Percentiles rank a stretch among this genome's conserved stretches.
phyloP scores from a whole-genome alignment of 805 yeast genomes.

The Cyberlindnera lachancei region DNA sequence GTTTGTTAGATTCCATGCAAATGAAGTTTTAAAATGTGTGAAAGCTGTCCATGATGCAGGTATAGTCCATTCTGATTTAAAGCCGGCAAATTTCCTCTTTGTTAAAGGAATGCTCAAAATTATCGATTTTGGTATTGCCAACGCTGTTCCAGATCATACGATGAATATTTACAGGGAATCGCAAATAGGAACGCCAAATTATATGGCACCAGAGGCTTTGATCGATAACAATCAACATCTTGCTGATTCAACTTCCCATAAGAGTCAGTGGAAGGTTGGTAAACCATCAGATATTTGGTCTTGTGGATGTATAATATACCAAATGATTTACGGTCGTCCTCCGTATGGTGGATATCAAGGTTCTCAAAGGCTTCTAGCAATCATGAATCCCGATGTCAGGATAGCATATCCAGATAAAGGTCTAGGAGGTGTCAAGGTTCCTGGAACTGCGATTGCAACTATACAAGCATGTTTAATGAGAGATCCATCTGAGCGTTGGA shows the following conservation, averaged over 20 bases:
- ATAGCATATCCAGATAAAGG: slow-evolving; percentile 61
- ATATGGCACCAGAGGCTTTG: slow-evolving; percentile 96
- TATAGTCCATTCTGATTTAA: slow-evolving; percentile 76
- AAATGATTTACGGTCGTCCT: slow-evolving; percentile 89
- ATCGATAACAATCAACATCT: slow-evolving; percentile 42
- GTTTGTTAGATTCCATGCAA: slow-evolving; percentile 72
- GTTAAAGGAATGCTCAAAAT: slow-evolving; percentile 81
- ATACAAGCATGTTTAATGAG: slow-evolving; percentile 67
- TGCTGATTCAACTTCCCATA: slow-evolving; percentile 18
- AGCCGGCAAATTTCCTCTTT: slow-evolving; percentile 65
- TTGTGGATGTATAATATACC: slow-evolving; percentile 92
- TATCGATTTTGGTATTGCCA: slow-evolving; percentile 95
- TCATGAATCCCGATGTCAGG: slow-evolving; percentile 74
- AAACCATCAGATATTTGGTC: slow-evolving; percentile 97
- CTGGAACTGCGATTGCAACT: slow-evolving; percentile 59
- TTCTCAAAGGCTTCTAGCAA: slow-evolving; percentile 71
- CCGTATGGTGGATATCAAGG: slow-evolving; percentile 82
- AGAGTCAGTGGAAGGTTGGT: slow-evolving; percentile 65
- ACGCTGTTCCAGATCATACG: slow-evolving; percentile 88
- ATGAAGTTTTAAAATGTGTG: slow-evolving; percentile 76
- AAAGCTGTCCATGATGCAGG: slow-evolving; percentile 82
- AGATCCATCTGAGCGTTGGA: slow-evolving; percentile 61
- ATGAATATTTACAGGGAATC: slow-evolving; percentile 83
- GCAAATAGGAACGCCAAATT: slow-evolving; percentile 92
- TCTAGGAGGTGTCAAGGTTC: slow-evolving; percentile 54